Base-by-base conservation (phyloP, 768 basidiomycete genomes). In the Phaeotremella skinneri region DNA sequence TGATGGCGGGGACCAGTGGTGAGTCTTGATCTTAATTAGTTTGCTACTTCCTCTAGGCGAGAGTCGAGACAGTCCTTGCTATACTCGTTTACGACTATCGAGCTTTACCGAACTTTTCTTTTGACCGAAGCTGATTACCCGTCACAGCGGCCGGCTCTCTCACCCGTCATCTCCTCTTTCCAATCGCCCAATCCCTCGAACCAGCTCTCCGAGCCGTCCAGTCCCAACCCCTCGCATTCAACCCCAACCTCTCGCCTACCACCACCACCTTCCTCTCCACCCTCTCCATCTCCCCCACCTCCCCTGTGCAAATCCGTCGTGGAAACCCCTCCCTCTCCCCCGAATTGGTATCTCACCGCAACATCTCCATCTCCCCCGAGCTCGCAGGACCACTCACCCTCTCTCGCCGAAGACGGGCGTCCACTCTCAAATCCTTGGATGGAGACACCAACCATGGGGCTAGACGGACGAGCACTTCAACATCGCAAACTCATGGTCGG, bases 1-100 rank as follows among this genome's bases (percentile, higher is more conserved):
- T 75, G 62, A 68, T 77, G 70, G 76, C 74, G 5, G 74, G 74
- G 0, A 75, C 74, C 16, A 69, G 70, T 27, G 73, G 73, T 74
- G 41, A 48, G 70, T 66, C 30, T 30, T 17, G 21, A 9, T n/a
- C 49, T 25, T 51, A 13, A 16, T 56, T 9, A 48, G n/a, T n/a
- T n/a, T n/a, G n/a, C n/a, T n/a, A n/a, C n/a, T n/a, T n/a, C n/a
- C n/a, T n/a, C n/a, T n/a, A n/a, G n/a, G n/a, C n/a, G n/a, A n/a
- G n/a, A n/a, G n/a, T n/a, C n/a, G n/a, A n/a, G n/a, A n/a, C n/a
- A n/a, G n/a, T n/a, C n/a, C n/a, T n/a, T n/a, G n/a, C n/a, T n/a
- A n/a, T n/a, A n/a, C n/a, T n/a, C n/a, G n/a, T n/a, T n/a, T n/a
- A n/a, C 13, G 23, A 45, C 21, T 13, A 13, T 13, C 21, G 13